Evolutionary conservation across 768 basidiomycete genomes (phyloP).

Genomic region (Suillus decipiens): DNA sequence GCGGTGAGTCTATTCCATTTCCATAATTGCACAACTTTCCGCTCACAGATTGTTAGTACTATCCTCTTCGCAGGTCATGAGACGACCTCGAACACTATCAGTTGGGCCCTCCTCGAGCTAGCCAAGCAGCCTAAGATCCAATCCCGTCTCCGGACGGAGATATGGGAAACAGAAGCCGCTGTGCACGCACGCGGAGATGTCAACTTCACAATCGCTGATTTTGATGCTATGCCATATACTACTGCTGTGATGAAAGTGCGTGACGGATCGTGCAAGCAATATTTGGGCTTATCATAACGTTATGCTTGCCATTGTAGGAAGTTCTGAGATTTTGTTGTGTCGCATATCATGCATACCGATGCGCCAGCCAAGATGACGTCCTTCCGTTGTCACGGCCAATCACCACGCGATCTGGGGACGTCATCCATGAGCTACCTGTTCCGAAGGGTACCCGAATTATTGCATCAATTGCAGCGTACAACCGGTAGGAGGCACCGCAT

Average conservation of each 20-base stretch:
- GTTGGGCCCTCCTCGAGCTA: slow-evolving; percentile 67
- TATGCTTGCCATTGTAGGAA: slow-evolving; percentile 36
- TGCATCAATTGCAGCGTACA: slow-evolving; percentile 54
- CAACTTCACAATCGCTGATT: slow-evolving; percentile 42
- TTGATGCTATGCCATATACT: slow-evolving; percentile 53
- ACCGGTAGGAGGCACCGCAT: slow-evolving; percentile 40
- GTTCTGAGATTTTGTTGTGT: slow-evolving; percentile 50
- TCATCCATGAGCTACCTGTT: slow-evolving; percentile 45
- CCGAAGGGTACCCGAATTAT: slow-evolving; percentile 54
- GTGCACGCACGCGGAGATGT: slow-evolving; percentile 39
- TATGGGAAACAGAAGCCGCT: slow-evolving; percentile 25
- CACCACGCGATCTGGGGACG: slow-evolving; percentile 44
- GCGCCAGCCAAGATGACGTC: slow-evolving; percentile 52
- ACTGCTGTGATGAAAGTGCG: slow-evolving; percentile 47
- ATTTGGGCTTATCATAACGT: neutral
- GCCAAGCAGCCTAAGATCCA: slow-evolving; percentile 60
- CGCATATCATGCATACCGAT: slow-evolving; percentile 52
- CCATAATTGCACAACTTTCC: neutral
- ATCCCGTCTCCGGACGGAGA: slow-evolving; percentile 60
- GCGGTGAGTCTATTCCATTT: slow-evolving; percentile 19
- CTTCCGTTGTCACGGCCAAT: slow-evolving; percentile 61
- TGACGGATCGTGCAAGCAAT: neutral
- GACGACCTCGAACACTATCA: slow-evolving; percentile 57
- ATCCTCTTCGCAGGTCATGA: slow-evolving; percentile 57
- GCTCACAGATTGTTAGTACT: slow-evolving; percentile 33